phyloP scores from a whole-genome alignment of 2,329 filamentous ascomycete species.

The Colletotrichum tropicicola region DNA sequence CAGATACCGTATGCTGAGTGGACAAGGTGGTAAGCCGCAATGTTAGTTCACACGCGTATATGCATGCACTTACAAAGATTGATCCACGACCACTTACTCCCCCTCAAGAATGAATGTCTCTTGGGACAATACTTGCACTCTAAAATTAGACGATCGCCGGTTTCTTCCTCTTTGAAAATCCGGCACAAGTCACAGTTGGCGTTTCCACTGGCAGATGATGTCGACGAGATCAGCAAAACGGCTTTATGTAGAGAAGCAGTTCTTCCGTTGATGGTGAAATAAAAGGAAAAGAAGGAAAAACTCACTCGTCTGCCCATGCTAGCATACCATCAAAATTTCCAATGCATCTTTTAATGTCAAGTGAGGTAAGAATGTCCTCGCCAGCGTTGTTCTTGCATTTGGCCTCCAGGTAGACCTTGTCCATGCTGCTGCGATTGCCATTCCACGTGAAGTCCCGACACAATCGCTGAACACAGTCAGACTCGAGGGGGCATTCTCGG shows the following conservation, averaged over 20 bases:
- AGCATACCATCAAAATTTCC: neutral
- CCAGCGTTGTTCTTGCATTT: neutral
- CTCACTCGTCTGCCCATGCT: neutral
- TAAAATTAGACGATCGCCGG: neutral
- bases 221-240: neutral
- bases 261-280: neutral
- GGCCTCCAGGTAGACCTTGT: neutral
- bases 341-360: neutral
- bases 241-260: neutral
- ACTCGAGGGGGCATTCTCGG: neutral
- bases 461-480: neutral
- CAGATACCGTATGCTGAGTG: neutral
- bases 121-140: neutral
- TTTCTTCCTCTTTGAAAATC: neutral
- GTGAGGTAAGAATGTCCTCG: neutral
- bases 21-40: neutral
- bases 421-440: too few species aligned
- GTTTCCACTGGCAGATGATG: neutral
- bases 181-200: neutral
- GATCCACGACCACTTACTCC: neutral
- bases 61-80: neutral
- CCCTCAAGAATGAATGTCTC: neutral
- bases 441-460: neutral
- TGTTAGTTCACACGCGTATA: neutral
- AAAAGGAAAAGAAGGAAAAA: rapidly evolving